phyloP scores from a whole-genome alignment of 768 basidiomycete genomes.

The Boletus coccyginus region DNA sequence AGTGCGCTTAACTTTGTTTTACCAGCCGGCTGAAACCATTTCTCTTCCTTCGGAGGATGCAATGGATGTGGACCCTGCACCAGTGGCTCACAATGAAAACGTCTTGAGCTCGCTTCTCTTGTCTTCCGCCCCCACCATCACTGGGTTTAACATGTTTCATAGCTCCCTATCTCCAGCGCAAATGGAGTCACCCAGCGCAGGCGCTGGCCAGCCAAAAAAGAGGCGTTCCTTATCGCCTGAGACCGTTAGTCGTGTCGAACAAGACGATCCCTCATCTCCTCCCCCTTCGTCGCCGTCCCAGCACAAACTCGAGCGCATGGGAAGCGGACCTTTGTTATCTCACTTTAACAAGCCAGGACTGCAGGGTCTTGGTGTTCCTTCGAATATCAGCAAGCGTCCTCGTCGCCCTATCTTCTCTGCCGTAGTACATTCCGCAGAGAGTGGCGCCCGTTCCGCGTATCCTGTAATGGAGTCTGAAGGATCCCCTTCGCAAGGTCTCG shows the following conservation, averaged over 20 bases:
- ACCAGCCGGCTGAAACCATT: constrained; percentile 35
- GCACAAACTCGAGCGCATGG: constrained; percentile 46
- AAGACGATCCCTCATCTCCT: constrained; percentile 48
- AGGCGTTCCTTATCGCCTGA: constrained; percentile 62
- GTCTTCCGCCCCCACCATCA: constrained; percentile 52
- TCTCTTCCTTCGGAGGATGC: constrained; percentile 56
- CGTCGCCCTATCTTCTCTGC: constrained; percentile 70
- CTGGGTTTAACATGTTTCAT: constrained; percentile 63
- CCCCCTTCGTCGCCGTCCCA: constrained; percentile 46
- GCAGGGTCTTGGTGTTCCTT: constrained; percentile 55
- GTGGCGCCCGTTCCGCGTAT: constrained; percentile 41
- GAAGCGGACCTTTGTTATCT: constrained; percentile 32
- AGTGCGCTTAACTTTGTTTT: constrained; percentile 5
- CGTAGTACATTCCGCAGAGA: constrained; percentile 48
- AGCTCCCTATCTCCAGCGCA: constrained; percentile 49
- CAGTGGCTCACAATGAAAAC: constrained; percentile 36
- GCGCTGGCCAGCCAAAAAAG: constrained; percentile 45
- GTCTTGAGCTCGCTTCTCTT: constrained; percentile 38
- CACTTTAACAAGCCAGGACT: constrained; percentile 49
- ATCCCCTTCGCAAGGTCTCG: constrained; percentile 28
- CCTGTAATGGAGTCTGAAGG: constrained; percentile 36
- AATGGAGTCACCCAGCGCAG: constrained; percentile 43
- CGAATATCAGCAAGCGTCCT: constrained; percentile 53
- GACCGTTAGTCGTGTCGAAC: constrained; percentile 34
- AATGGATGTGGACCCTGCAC: constrained; percentile 75